Conservation (phyloP, 2,329 filamentous ascomycete species). For the Trichoderma atrobrunneum region DNA sequence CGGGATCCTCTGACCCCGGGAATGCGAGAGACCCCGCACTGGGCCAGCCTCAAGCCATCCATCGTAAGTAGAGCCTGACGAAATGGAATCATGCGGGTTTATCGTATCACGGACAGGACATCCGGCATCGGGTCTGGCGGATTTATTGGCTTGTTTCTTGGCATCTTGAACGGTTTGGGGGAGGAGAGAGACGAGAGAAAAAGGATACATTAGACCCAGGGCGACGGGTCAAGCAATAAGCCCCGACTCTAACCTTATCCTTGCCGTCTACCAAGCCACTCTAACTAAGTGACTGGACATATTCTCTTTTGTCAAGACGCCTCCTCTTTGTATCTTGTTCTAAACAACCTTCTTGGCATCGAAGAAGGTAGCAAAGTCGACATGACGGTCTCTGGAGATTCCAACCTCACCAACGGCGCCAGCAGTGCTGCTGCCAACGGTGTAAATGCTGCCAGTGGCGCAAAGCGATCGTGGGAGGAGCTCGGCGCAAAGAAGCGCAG, state of each 20-base stretch:
- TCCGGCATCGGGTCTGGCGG: conserved; percentile 12
- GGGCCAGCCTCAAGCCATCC: neutral
- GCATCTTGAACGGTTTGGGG: neutral
- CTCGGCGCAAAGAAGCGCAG: conserved; percentile 44
- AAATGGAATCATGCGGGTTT: conserved; percentile 3
- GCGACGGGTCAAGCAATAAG: neutral
- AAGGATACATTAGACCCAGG: neutral
- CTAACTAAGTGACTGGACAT: neutral
- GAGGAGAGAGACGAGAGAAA: neutral
- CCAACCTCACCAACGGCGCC: neutral
- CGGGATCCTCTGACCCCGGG: neutral
- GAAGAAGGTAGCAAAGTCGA: neutral
- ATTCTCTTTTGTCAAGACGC: neutral
- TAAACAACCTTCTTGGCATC: neutral
- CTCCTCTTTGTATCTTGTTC: neutral
- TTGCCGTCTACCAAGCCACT: neutral
- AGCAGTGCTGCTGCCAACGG: neutral
- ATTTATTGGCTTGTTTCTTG: neutral
- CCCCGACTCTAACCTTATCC: neutral
- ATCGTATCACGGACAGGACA: neutral
- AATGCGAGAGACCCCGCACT: conserved; percentile 7
- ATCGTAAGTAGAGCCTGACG: neutral
- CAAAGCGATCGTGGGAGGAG: conserved; percentile 37
- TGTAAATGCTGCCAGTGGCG: neutral
- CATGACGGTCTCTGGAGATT: neutral